Base-by-base conservation (phyloP, 257 asterid genomes). In the Solanum bulbocastanum region DNA sequence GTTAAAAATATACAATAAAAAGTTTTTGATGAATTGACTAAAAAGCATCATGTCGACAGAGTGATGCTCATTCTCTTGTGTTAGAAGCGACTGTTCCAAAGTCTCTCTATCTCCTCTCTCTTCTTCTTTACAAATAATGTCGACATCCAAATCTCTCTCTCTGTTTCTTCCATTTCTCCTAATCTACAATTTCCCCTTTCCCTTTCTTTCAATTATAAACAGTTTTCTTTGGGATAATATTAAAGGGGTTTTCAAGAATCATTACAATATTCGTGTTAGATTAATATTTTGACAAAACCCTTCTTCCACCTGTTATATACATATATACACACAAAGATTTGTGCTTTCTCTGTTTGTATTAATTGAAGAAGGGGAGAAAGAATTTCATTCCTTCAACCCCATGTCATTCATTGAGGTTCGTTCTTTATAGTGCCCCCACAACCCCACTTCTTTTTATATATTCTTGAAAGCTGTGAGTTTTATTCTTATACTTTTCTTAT, bases 321-420 rank as follows among this genome's bases (percentile, higher is more conserved):
- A 10, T 4, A 42, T 42, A 42, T 9, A 44, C 49, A 76, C 13
- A 69, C 5, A 69, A 27, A 74, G 52, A 82, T 42, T 78, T 78
- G 84, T 42, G 22, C 22, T 76, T 40, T 76, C 66, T 81, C 69
- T 81, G 85, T 46, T 81, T 5, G n/a, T 79, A 27, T 79, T 82
- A 3, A 46, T 81, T 81, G 85, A 49, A 30, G 37, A 37, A 3
- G 27, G 5, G 27, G 40, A 46, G 23, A 49, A n/a, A 49, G 42
- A 82, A 82, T 56, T 56, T 56, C 65, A 49, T 82, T 52, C 69
- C 86, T 32, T 81, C 65, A 18, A 56, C n/a, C 62, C 88, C 87
- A 95, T 95, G 98, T 95, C 98, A 86, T 90, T 92, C 90, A 8
- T 91, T 14, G 94, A 95, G 98, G 98, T 96, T 86, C 76, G 88